phyloP scores from a whole-genome alignment of 192 early-diverging fungal species.

The Allomyces macrogynus region DNA sequence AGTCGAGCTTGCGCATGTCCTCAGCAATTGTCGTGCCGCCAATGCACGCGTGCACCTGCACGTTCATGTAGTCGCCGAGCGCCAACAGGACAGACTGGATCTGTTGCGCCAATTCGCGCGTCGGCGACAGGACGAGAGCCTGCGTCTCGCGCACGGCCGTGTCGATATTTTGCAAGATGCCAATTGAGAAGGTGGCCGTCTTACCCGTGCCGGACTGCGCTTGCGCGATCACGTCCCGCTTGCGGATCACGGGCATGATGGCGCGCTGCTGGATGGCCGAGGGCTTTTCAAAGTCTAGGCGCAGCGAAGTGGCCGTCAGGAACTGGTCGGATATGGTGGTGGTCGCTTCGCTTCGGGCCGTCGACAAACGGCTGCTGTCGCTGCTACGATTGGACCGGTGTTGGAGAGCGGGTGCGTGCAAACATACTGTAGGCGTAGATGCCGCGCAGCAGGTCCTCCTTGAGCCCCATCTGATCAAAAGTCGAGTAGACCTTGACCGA shows the following conservation, averaged over 20 bases:
- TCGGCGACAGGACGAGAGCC: constrained; percentile 80
- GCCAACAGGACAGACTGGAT: constrained; percentile 83
- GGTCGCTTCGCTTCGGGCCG: background rate
- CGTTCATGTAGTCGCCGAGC: constrained; percentile 92
- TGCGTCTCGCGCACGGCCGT: constrained; percentile 74
- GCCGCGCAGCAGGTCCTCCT: constrained; percentile 87
- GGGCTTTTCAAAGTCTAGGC: constrained; percentile 78
- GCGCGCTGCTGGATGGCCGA: constrained; percentile 98
- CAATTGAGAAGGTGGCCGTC: constrained; percentile 92
- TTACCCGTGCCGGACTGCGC: constrained; percentile 98
- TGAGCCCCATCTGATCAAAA: constrained; percentile 91
- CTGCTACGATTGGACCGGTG: too few relatives aligned
- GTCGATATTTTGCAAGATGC: constrained; percentile 75
- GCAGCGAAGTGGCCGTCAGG: background rate
- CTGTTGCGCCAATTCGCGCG: constrained; percentile 87
- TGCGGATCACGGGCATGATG: constrained; percentile 67
- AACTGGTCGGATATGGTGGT: too few relatives aligned
- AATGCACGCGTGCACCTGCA: constrained; percentile 87
- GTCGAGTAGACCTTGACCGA: constrained; percentile 65
- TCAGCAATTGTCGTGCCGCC: constrained; percentile 83
- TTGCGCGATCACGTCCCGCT: constrained; percentile 89
- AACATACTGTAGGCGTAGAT: constrained; percentile 85
- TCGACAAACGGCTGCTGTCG: background rate
- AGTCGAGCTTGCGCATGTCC: constrained; percentile 79
- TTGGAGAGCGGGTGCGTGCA: background rate